A percentile compares a stretch with the other conserved stretches of the same genome.
phyloP scores from a whole-genome alignment of 164 flowering plant genomes.

The Tetrastigma voinierianum region DNA sequence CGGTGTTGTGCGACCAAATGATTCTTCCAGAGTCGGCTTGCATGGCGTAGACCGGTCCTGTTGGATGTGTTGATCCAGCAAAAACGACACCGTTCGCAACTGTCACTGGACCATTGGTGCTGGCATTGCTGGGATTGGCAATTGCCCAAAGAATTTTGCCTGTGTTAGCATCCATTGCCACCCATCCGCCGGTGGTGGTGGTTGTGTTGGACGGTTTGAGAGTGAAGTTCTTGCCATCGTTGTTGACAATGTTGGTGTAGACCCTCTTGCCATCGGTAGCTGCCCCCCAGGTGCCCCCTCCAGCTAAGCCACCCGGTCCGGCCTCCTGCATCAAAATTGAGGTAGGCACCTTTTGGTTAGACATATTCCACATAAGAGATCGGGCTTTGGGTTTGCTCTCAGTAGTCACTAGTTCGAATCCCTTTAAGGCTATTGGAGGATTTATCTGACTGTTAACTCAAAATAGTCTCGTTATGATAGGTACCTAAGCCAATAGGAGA shows the following conservation, averaged over 20 bases:
- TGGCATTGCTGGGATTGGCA: constrained; percentile 29
- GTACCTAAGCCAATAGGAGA: too few relatives aligned
- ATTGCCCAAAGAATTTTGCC: constrained; percentile 40
- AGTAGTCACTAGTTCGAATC: too few relatives aligned
- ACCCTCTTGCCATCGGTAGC: constrained; percentile 40
- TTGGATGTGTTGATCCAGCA: constrained; percentile 27
- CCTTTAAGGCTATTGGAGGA: too few relatives aligned
- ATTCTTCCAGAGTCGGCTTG: constrained; percentile 29
- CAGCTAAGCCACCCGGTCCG: constrained; percentile 41
- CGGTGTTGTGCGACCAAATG: constrained; percentile 44
- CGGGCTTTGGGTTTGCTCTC: too few relatives aligned
- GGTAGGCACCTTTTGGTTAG: neutral
- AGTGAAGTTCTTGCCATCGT: constrained; percentile 23
- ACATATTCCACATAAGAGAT: too few relatives aligned
- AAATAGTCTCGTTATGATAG: too few relatives aligned
- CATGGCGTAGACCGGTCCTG: constrained; percentile 42
- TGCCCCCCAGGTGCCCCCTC: constrained; percentile 50
- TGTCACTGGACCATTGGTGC: constrained; percentile 29
- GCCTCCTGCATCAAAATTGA: constrained; percentile 28
- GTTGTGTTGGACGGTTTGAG: constrained; percentile 27
- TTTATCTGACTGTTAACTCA: too few relatives aligned
- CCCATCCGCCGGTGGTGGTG: constrained; percentile 42
- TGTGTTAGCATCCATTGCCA: constrained; percentile 35
- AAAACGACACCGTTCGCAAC: constrained; percentile 38
- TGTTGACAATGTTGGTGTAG: constrained; percentile 46